phyloP scores from a whole-genome alignment of 2,329 filamentous ascomycete species.

The Dendryphion nanum region DNA sequence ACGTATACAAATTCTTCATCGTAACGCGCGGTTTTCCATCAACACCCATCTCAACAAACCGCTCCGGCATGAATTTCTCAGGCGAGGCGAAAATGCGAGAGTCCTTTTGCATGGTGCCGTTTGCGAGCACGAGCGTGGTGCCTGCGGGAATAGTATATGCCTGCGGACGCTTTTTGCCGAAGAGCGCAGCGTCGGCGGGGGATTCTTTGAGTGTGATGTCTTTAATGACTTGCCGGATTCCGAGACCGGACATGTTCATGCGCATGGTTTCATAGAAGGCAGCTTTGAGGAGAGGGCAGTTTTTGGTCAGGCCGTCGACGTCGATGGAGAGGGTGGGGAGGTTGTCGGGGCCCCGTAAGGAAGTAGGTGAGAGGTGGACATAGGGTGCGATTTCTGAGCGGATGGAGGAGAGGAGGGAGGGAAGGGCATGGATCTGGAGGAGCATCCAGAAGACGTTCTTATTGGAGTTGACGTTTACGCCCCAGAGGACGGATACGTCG shows the following conservation, averaged over 20 bases:
- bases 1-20: conserved; percentile 14
- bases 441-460: conserved; percentile 48
- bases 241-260: conserved; percentile 14
- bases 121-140: conserved; percentile 11
- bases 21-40: conserved; percentile 4
- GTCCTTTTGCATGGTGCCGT: conserved; percentile 15
- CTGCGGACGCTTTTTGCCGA: conserved; percentile 12
- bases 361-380: conserved; percentile 30
- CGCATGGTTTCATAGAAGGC: conserved; percentile 14
- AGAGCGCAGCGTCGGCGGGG: conserved; percentile 8
- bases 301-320: conserved; percentile 11
- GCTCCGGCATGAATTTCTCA: conserved; percentile 9
- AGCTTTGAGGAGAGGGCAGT: conserved; percentile 11
- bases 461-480: conserved; percentile 14
- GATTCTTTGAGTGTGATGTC: conserved; percentile 11
- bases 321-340: conserved; percentile 11
- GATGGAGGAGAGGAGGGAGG: conserved; percentile 42
- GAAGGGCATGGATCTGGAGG: conserved; percentile 45
- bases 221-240: conserved; percentile 10
- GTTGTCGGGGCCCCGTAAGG: conserved; percentile 5
- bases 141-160: conserved; percentile 13
- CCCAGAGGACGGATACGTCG: conserved; percentile 12
- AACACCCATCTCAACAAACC: conserved; percentile 10
- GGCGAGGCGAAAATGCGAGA: conserved; percentile 12
- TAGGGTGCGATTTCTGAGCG: conserved; percentile 47